A percentile compares a stretch with the other conserved stretches of the same genome.
These are phyloP conservation scores for Prunus mongolica DNA, from an alignment of 306 rosid species.

Conservation along the genomic window DNA sequence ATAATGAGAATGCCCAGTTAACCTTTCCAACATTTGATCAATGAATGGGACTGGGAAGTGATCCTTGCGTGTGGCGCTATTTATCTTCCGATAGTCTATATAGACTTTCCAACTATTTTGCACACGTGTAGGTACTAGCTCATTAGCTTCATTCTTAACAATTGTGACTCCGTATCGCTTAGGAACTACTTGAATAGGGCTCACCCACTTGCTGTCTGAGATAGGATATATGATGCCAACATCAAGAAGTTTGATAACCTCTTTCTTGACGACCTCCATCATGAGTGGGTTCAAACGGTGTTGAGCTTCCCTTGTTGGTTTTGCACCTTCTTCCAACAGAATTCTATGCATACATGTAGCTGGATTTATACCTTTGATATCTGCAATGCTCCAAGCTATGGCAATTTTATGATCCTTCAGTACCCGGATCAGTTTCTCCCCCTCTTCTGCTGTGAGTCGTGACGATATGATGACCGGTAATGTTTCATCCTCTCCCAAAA, in stretches of 20 bases:
- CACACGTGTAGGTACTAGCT: neutral
- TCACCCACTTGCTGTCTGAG: neutral
- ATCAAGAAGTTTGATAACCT: neutral
- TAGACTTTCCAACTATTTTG: neutral
- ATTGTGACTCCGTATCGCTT: neutral
- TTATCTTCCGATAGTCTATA: neutral
- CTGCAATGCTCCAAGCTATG: neutral
- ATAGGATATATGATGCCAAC: neutral
- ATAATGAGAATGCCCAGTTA: neutral
- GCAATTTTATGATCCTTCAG: neutral
- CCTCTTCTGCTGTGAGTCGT: neutral
- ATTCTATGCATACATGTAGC: neutral
- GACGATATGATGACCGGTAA: neutral
- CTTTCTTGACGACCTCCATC: neutral
- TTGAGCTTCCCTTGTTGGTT: neutral
- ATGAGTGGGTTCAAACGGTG: neutral
- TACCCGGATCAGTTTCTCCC: neutral
- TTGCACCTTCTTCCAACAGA: neutral
- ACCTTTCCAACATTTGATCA: neutral
- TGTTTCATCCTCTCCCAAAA: neutral
- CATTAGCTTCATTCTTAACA: neutral
- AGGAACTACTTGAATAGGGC: neutral
- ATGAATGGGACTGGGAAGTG: constrained; percentile 1
- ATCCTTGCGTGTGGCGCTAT: neutral
- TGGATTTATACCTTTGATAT: constrained; percentile 1